phyloP scores from a whole-genome alignment of 306 rosid genomes.

The Biancaea sappan region DNA sequence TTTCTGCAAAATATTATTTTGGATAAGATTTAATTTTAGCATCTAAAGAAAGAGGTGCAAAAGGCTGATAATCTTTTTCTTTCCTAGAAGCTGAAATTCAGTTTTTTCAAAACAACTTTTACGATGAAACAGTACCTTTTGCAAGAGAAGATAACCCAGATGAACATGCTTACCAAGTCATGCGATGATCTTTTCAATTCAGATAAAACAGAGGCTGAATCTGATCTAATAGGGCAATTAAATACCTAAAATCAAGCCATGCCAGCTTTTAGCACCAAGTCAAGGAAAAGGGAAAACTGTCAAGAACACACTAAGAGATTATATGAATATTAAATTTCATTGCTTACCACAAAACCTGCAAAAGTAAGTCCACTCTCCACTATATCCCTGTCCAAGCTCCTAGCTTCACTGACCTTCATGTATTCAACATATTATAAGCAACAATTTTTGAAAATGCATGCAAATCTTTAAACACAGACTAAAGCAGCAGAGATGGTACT shows the following conservation, averaged over 20 bases:
- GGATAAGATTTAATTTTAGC: not conserved
- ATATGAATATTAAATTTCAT: conserved; percentile 16
- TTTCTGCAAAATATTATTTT: not conserved
- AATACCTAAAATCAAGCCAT: conserved; percentile 71
- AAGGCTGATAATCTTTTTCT: not conserved
- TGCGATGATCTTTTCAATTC: conserved; percentile 90
- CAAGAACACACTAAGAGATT: not conserved
- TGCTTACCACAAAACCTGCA: conserved; percentile 93
- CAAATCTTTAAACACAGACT: not conserved
- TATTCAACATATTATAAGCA: conserved; percentile 38
- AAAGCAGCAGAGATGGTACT: not conserved
- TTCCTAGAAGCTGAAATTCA: conserved; percentile 12
- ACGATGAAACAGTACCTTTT: not conserved
- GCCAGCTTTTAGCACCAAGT: conserved; percentile 32
- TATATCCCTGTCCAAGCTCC: conserved; percentile 95
- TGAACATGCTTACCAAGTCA: conserved; percentile 77
- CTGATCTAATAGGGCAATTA: conserved; percentile 94
- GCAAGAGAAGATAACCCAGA: conserved; percentile 27
- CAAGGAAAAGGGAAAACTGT: conserved; percentile 19
- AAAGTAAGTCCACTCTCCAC: conserved; percentile 89
- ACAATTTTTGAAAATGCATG: conserved; percentile 5
- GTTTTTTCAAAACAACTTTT: not conserved
- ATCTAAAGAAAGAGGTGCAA: not conserved
- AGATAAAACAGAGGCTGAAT: conserved; percentile 80
- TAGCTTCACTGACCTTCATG: conserved; percentile 97